Evolutionary conservation across 306 rosid species (phyloP).

Genomic region (Cucumis cinereus): DNA sequence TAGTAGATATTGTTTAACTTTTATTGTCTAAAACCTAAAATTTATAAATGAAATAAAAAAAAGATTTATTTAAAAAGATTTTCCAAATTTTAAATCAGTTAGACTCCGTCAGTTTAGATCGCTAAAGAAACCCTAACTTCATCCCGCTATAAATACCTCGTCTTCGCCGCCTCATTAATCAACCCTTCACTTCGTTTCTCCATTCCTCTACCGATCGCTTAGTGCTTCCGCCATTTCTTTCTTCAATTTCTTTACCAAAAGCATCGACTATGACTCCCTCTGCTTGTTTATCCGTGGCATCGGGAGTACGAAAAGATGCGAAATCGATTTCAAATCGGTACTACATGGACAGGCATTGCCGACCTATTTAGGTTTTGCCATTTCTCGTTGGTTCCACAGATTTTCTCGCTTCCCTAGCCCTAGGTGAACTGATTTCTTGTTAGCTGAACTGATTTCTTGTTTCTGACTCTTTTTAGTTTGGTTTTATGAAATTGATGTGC

Average conservation of each 20-base stretch:
- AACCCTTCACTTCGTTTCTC: no score
- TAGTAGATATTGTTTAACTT: no score
- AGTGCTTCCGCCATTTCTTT: background rate
- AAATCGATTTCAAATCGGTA: background rate
- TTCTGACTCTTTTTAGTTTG: background rate
- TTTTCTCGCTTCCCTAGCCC: background rate
- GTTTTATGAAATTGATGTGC: background rate
- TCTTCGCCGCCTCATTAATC: background rate
- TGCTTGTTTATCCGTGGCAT: background rate
- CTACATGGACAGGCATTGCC: background rate
- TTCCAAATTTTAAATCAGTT: background rate
- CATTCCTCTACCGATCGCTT: no score
- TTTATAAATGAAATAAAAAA: no score
- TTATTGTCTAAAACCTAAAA: no score
- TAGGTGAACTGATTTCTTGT: no score
- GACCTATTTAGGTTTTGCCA: background rate
- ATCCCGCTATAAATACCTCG: background rate
- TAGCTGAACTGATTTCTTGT: background rate
- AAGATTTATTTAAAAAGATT: no score
- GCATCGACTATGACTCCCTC: background rate
- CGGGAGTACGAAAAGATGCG: constrained; percentile 1
- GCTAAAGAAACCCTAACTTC: background rate
- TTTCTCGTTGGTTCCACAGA: background rate
- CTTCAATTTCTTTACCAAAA: background rate
- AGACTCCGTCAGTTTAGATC: background rate